Base-by-base conservation (phyloP, 2,329 filamentous ascomycete species). In the Thermomyces lanuginosus region DNA sequence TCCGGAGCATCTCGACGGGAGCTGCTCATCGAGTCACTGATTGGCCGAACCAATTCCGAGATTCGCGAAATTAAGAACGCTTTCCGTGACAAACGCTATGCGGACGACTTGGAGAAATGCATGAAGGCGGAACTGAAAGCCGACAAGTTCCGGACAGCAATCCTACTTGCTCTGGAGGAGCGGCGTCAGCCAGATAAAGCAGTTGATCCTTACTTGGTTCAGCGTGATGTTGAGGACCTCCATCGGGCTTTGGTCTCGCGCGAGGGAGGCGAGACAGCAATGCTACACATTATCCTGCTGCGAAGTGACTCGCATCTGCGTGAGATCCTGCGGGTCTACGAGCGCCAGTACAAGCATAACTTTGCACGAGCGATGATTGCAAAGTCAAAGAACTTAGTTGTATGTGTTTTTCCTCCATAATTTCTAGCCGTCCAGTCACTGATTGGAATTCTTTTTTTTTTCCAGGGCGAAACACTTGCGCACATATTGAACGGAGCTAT, bases 401-500 rank as follows among this genome's bases (percentile, higher is more conserved):
- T 92, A 66, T 55, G 82, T 74, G 22, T 22, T 12, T 15, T 11
- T 22, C 14, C 7, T 27, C 17, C 18, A n/a, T 16, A n/a, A n/a
- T 19, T 22, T 25, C 19, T 15, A 17, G 30, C 16, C 13, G 14
- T 12, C 27, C 17, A 21, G 14, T 9, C 6, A 2, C 11, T 21
- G 2, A 10, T 15, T 7, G 22, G 11, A n/a, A 6, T 28, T n/a
- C 16, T 24, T 4, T 16, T 18, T 7, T 16, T 8, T 12, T 28
- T 24, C 42, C 40, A 93, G 84, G 89, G 89, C 37, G 89, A 98
- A 58, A 73, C 92, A 11, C 72, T 95, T 19, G 81, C 83, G 0
- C 89, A 95, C 53, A 81, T 95, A 41, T 75, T 98, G 45, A 93
- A 95, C 56, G 89, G 89, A 43, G 74, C 92, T 31, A 92, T 95